Evolutionary conservation across 176 grass and related monocot genomes (phyloP).

Genomic region (Oryza brachyantha): DNA sequence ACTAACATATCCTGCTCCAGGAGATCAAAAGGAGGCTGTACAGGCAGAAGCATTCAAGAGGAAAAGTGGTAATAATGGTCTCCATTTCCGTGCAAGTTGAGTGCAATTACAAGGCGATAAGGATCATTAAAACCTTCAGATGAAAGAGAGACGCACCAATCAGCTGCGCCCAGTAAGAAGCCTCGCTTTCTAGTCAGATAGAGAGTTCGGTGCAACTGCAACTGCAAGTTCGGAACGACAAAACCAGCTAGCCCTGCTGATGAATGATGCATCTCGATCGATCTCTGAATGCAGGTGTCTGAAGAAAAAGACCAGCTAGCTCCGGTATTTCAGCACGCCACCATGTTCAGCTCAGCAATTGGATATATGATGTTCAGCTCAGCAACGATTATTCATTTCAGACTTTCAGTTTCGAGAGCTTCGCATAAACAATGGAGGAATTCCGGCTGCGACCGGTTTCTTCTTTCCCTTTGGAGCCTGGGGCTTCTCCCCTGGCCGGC

Average conservation of each 20-base stretch:
- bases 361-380: slow-evolving; percentile 34
- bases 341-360: not conserved
- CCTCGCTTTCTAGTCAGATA: slow-evolving; percentile 37
- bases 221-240: not conserved
- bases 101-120: slow-evolving; percentile 25
- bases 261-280: too few relatives aligned
- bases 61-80: slow-evolving; percentile 25
- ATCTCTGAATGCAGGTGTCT: not conserved
- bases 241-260: slow-evolving; percentile 18
- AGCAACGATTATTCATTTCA: not conserved
- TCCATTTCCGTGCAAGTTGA: slow-evolving; percentile 16
- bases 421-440: slow-evolving; percentile 18
- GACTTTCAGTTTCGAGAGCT: not conserved
- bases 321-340: slow-evolving; percentile 1
- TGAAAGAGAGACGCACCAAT: not conserved
- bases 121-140: slow-evolving; percentile 6
- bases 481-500: not conserved
- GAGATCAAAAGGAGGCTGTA: not conserved
- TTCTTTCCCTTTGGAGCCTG: slow-evolving; percentile 25
- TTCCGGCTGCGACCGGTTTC: slow-evolving; percentile 15
- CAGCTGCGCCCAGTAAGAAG: slow-evolving; percentile 26
- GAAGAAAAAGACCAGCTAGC: slow-evolving; percentile 15
- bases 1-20: slow-evolving; percentile 27
- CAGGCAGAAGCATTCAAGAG: slow-evolving; percentile 12
- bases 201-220: slow-evolving; percentile 38